A percentile compares a stretch with the other conserved stretches of the same genome.
These are phyloP conservation scores for Avena atlantica DNA, from an alignment of 176 grass and related monocot species.

Conservation along the genomic window DNA sequence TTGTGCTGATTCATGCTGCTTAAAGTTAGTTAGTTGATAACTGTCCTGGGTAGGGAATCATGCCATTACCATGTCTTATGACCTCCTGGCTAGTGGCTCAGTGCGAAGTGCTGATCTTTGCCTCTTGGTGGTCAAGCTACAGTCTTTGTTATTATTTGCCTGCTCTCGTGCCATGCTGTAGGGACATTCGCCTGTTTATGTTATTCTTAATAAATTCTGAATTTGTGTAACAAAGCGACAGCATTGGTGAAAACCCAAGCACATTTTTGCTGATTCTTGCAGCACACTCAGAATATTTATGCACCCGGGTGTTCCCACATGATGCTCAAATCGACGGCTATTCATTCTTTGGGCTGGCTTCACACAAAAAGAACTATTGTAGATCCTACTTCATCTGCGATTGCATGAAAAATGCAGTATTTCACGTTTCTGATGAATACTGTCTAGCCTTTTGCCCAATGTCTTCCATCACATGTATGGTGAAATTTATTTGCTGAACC, in stretches of 20 bases:
- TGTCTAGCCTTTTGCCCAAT: background rate
- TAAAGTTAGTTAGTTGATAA: background rate
- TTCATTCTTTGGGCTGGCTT: background rate
- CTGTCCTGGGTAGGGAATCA: background rate
- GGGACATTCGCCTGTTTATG: background rate
- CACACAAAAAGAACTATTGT: background rate
- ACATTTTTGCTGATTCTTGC: background rate
- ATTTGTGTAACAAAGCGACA: background rate
- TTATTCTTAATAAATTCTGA: background rate
- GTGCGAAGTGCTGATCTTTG: background rate
- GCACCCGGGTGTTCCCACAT: no score
- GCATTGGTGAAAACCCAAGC: background rate
- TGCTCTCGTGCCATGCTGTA: background rate
- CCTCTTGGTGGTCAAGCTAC: background rate
- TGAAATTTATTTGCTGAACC: background rate
- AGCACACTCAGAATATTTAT: background rate
- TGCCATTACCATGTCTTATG: background rate
- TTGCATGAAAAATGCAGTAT: background rate
- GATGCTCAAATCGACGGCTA: no score
- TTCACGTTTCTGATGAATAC: background rate
- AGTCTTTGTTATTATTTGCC: background rate
- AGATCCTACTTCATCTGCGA: background rate
- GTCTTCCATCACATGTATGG: slow-evolving; percentile 7
- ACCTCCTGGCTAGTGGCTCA: background rate
- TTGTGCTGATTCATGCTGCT: background rate